These are phyloP conservation scores for Aaosphaeria arxii DNA, from an alignment of 2,329 filamentous ascomycete species.

Conservation along the genomic window DNA sequence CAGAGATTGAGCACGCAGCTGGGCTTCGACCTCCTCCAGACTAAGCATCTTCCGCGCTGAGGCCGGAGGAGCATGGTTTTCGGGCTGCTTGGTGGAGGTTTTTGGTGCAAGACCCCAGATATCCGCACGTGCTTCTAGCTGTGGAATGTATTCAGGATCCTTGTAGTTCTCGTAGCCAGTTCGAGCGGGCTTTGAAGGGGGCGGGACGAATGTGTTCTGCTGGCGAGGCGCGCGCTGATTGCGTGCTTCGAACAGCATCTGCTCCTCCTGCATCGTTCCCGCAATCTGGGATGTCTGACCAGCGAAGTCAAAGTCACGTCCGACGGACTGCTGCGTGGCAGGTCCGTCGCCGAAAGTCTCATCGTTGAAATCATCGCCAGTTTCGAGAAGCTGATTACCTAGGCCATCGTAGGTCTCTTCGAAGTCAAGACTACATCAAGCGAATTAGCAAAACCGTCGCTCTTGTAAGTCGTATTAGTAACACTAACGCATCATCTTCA, in stretches of 20 bases:
- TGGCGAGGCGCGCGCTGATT: slow-evolving; percentile 55
- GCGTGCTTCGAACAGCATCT: slow-evolving; percentile 76
- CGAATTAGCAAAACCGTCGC: slow-evolving; percentile 33
- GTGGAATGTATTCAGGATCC: slow-evolving; percentile 78
- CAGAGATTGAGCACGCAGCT: slow-evolving; percentile 72
- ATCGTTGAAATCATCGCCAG: slow-evolving; percentile 92
- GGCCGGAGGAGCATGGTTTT: slow-evolving; percentile 20
- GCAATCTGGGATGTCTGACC: slow-evolving; percentile 86
- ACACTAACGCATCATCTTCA: slow-evolving; percentile 59
- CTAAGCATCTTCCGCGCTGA: slow-evolving; percentile 80
- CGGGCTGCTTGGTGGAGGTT: slow-evolving; percentile 38
- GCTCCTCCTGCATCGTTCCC: slow-evolving; percentile 85
- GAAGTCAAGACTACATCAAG: slow-evolving; percentile 68
- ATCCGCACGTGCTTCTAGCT: slow-evolving; percentile 87
- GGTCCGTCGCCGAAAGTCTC: slow-evolving; percentile 73
- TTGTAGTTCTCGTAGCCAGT: slow-evolving; percentile 92
- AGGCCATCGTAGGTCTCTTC: slow-evolving; percentile 97
- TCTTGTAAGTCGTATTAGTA: neutral
- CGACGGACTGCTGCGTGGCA: slow-evolving; percentile 56
- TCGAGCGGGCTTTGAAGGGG: slow-evolving; percentile 59
- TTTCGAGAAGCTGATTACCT: slow-evolving; percentile 85
- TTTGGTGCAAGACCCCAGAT: slow-evolving; percentile 80
- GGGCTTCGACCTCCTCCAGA: slow-evolving; percentile 92
- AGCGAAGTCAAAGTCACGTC: slow-evolving; percentile 97
- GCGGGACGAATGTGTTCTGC: slow-evolving; percentile 41